phyloP scores from a whole-genome alignment of 1,284 basidiomycete species.

The Xerocomus tenax region DNA sequence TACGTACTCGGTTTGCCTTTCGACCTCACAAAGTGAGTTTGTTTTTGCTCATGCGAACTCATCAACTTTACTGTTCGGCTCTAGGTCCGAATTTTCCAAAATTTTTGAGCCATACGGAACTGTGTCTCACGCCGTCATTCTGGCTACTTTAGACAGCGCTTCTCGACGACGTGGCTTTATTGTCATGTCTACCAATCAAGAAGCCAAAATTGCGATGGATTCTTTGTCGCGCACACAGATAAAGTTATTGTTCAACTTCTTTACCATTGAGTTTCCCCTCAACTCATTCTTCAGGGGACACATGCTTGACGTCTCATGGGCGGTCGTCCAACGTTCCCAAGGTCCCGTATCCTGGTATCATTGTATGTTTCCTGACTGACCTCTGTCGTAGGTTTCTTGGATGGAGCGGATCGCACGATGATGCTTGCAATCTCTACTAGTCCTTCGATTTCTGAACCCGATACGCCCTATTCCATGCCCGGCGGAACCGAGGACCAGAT shows the following conservation, averaged over 20 bases:
- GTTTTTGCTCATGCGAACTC: neutral
- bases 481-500: constrained; percentile 7
- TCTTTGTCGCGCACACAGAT: constrained; percentile 57
- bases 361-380: constrained; percentile 6
- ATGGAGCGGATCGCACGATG: constrained; percentile 67
- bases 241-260: constrained; percentile 33
- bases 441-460: constrained; percentile 27
- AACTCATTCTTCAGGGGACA: constrained; percentile 43
- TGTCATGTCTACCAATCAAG: constrained; percentile 63
- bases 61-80: neutral
- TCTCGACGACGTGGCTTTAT: constrained; percentile 71
- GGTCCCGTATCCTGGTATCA: constrained; percentile 33
- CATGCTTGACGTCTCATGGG: constrained; percentile 69
- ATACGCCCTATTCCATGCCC: constrained; percentile 20
- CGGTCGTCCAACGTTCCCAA: constrained; percentile 72
- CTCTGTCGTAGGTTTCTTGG: constrained; percentile 52
- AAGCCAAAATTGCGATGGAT: constrained; percentile 60
- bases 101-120: constrained; percentile 56
- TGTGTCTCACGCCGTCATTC: constrained; percentile 64
- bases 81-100: constrained; percentile 51
- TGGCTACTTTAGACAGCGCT: constrained; percentile 71
- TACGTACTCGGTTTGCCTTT: constrained; percentile 74
- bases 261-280: neutral
- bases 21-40: constrained; percentile 58
- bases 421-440: constrained; percentile 42